Conservation (phyloP, 2,329 filamentous ascomycete genomes). For the Aspergillaceae sp. region DNA sequence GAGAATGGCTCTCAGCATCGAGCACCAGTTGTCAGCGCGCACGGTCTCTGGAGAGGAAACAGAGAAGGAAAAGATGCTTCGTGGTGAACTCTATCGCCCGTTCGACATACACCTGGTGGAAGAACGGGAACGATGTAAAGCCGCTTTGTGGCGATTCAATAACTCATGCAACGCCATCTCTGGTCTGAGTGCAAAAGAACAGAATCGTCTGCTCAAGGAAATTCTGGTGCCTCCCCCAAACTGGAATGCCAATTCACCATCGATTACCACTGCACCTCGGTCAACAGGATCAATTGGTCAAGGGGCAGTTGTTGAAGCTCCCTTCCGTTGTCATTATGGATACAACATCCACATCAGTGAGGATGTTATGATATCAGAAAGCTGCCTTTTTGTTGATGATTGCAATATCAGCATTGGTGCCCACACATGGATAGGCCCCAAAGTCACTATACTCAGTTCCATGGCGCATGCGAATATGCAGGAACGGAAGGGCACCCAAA, state of each 20-base stretch:
- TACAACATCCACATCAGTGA: constrained; percentile 88
- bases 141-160: constrained; percentile 79
- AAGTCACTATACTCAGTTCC: constrained; percentile 76
- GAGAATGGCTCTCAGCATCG: constrained; percentile 35
- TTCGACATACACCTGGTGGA: constrained; percentile 68
- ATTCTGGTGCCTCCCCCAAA: constrained; percentile 27
- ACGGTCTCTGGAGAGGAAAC: constrained; percentile 43
- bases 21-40: constrained; percentile 32
- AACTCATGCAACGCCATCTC: constrained; percentile 67
- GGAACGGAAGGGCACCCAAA: constrained; percentile 63
- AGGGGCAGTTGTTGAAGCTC: constrained; percentile 70
- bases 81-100: constrained; percentile 68
- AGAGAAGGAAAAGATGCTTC: constrained; percentile 87
- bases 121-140: constrained; percentile 76
- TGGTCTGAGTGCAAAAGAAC: constrained; percentile 52
- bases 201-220: constrained; percentile 31
- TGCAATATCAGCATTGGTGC: constrained; percentile 73
- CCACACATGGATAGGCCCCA: constrained; percentile 60
- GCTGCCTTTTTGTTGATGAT: constrained; percentile 82
- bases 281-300: constrained; percentile 58
- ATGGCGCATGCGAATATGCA: constrained; percentile 65
- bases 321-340: constrained; percentile 89
- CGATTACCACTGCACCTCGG: constrained; percentile 45
- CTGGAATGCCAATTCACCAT: constrained; percentile 38
- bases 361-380: constrained; percentile 71